These are phyloP conservation scores for Suhomyces xylopsoci DNA, from an alignment of 805 yeast species.

Conservation along the genomic window DNA sequence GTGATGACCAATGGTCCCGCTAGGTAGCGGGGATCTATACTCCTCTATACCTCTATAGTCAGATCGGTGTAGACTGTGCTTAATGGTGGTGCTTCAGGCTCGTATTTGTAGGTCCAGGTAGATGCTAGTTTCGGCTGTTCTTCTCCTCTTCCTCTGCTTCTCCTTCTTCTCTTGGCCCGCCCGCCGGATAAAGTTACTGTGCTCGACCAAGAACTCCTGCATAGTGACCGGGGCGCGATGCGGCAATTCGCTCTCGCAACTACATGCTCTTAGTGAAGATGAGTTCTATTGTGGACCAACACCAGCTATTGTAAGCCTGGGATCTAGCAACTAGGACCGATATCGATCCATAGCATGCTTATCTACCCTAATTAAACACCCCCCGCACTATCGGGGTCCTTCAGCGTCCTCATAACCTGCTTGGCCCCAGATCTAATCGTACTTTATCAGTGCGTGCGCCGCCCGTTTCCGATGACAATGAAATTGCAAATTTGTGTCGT, in stretches of 20 bases:
- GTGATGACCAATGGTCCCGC: not conserved
- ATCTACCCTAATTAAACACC: not conserved
- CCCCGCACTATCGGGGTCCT: not conserved
- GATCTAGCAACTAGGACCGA: not conserved
- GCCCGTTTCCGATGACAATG: not conserved
- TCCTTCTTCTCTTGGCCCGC: not conserved
- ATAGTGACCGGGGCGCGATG: not conserved
- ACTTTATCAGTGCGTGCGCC: not conserved
- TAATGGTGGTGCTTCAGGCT: not conserved
- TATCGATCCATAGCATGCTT: not conserved
- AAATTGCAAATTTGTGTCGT: not conserved
- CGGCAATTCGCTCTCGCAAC: constrained; percentile 1
- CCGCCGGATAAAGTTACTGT: not conserved
- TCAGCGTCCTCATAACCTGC: not conserved
- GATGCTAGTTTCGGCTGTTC: not conserved
- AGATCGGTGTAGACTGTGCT: not conserved
- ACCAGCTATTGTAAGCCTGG: not conserved
- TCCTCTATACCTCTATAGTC: too few species aligned
- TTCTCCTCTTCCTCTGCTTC: not conserved
- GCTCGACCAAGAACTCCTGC: not conserved
- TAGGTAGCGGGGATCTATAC: not conserved
- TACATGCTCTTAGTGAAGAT: constrained; percentile 1
- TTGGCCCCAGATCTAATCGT: not conserved
- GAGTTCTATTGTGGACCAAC: not conserved
- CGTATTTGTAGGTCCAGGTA: not conserved